phyloP scores from a whole-genome alignment of 2,329 filamentous ascomycete species.

The Annulohypoxylon truncatum region DNA sequence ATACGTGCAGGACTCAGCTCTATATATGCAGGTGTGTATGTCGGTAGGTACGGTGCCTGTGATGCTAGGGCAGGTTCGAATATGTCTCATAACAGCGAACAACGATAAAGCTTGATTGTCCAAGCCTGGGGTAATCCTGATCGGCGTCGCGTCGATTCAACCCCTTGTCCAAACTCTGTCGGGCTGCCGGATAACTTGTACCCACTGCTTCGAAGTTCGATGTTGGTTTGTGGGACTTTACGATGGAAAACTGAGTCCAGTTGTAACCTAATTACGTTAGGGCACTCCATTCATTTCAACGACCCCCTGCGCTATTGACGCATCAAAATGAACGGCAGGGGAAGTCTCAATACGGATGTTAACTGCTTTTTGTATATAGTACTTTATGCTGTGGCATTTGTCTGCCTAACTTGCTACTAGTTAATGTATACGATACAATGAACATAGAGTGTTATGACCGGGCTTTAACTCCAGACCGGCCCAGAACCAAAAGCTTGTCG shows the following conservation, averaged over 20 bases:
- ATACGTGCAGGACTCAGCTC: background rate
- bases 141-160: conserved; percentile 28
- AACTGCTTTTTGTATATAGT: background rate
- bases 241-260: conserved; percentile 13
- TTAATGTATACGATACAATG: background rate
- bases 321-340: conserved; percentile 12
- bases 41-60: background rate
- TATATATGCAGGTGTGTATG: background rate
- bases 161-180: conserved; percentile 29
- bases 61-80: conserved; percentile 1
- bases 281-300: conserved; percentile 46
- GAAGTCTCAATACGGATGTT: background rate
- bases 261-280: conserved; percentile 44
- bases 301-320: conserved; percentile 9
- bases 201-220: conserved; percentile 6
- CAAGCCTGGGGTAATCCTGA: conserved; percentile 23
- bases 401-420: background rate
- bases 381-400: background rate
- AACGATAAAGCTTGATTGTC: background rate
- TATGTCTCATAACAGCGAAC: conserved; percentile 11
- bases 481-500: conserved; percentile 38
- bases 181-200: conserved; percentile 28
- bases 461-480: conserved; percentile 20
- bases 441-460: background rate
- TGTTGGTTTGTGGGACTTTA: conserved; percentile 19